phyloP scores from a whole-genome alignment of 1,139 yeast genomes.

The Wickerhamiella pararugosa region DNA sequence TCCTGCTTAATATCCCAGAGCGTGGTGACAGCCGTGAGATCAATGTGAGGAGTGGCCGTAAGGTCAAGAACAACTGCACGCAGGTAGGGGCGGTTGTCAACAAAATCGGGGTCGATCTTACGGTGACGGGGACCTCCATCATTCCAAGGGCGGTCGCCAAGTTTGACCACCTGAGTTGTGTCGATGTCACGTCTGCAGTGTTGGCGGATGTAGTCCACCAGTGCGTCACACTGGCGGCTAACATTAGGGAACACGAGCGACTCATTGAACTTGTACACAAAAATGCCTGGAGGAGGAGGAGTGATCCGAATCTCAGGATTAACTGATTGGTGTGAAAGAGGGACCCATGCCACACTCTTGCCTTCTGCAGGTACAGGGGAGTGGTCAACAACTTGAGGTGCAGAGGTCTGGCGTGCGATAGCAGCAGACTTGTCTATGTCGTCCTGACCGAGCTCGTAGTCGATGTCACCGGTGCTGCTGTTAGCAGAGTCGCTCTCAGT shows the following conservation, averaged over 20 bases:
- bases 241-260: slow-evolving; percentile 71
- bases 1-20: slow-evolving; percentile 64
- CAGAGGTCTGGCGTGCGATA: not conserved
- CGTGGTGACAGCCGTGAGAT: slow-evolving; percentile 67
- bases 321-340: slow-evolving; percentile 41
- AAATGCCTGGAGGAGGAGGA: slow-evolving; percentile 83
- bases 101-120: slow-evolving; percentile 16
- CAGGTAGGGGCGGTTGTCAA: slow-evolving; percentile 49
- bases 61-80: slow-evolving; percentile 69
- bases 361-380: slow-evolving; percentile 5
- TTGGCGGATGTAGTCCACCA: slow-evolving; percentile 52
- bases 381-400: slow-evolving; percentile 3
- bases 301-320: slow-evolving; percentile 43
- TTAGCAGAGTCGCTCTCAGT: not conserved
- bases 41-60: slow-evolving; percentile 57
- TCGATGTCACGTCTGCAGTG: slow-evolving; percentile 45
- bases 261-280: slow-evolving; percentile 74
- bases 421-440: not conserved
- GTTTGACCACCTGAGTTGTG: slow-evolving; percentile 15
- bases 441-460: slow-evolving; percentile 3
- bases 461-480: slow-evolving; percentile 4
- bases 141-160: slow-evolving; percentile 81
- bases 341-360: slow-evolving; percentile 44
- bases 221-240: slow-evolving; percentile 53
- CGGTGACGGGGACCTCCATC: slow-evolving; percentile 54